Evolutionary conservation across 2,329 filamentous ascomycete genomes (phyloP), one percentile per base, ranked within the genome.

Genomic region (Cladosporium cucumerinum): DNA sequence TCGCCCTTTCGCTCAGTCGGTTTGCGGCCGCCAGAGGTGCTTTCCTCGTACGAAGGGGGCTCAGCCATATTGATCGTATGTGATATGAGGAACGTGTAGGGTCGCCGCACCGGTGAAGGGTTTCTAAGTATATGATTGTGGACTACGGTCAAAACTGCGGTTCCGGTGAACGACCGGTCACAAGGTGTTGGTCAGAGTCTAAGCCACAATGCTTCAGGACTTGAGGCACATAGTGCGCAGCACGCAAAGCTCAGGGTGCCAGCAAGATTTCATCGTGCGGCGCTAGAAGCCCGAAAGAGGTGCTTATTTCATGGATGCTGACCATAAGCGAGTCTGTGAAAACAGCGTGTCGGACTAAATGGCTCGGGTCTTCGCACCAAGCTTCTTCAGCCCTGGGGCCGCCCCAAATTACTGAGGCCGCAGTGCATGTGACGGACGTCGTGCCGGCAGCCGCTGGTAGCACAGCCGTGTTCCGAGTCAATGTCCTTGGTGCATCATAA

Each of bases 1-100:
- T 70, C 67, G 21, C 59, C 62, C 59, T 54, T 67, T 14, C 51
- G 18, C 51, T 54, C 65, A 14, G 23, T 64, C 58, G 57, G 36
- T 57, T 48, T 34, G 51, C 30, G 26, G 39, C 65, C 25, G 26
- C 39, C 52, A 25, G 64, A 59, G 18, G 63, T 62, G 61, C 65
- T 68, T 14, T 72, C 72, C 36, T 75, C 72, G 65, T 76, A 76
- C 2, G 73, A 68, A 11, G 74, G 74, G 32, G 73, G 74, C 6
- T 69, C 66, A 28, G 68, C 68, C 67, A 69, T 70, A 26, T 28
- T 61, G 30, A 28, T 51, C 28, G 34, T 14, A 26, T 12, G n/a
- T 23, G 25, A 21, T 55, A 10, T 26, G 16, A 55, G n/a, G 8
- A 21, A 12, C 3, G 10, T 46, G 39, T n/a, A 10, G 32, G 18